phyloP scores from a whole-genome alignment of 1,284 basidiomycete species.

The Rhodotorula sp. region DNA sequence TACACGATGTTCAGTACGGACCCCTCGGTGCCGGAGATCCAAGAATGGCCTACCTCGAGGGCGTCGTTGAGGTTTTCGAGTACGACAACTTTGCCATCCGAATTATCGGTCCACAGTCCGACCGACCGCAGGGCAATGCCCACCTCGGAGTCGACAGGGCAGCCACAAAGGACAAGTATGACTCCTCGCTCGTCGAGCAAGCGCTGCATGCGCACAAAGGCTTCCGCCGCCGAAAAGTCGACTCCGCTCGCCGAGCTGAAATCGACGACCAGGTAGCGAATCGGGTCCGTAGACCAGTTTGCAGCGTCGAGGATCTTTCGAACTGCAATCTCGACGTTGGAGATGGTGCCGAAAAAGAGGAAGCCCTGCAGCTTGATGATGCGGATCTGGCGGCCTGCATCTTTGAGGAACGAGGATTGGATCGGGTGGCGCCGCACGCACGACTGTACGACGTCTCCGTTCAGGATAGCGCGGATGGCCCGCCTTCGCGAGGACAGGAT shows the following conservation, averaged over 20 bases:
- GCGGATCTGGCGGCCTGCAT: conserved; percentile 87
- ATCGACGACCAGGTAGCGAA: conserved; percentile 86
- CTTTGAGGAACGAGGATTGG: conserved; percentile 83
- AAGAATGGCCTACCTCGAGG: conserved; percentile 76
- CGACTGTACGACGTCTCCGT: conserved; percentile 61
- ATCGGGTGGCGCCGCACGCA: conserved; percentile 77
- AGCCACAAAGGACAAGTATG: conserved; percentile 84
- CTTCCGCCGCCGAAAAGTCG: conserved; percentile 93
- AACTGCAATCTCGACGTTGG: conserved; percentile 55
- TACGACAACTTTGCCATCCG: conserved; percentile 69
- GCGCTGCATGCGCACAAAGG: conserved; percentile 86
- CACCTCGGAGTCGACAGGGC: conserved; percentile 59
- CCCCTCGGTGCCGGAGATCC: not conserved
- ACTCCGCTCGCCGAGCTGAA: conserved; percentile 77
- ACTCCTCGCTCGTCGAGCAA: conserved; percentile 73
- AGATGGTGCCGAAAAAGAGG: conserved; percentile 78
- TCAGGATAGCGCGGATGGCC: conserved; percentile 66
- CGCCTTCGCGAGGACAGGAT: conserved; percentile 80
- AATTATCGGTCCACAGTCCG: conserved; percentile 63
- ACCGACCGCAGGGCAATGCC: conserved; percentile 70
- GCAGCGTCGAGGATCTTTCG: conserved; percentile 69
- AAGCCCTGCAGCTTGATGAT: conserved; percentile 88
- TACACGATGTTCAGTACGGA: conserved; percentile 54
- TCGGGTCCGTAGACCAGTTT: conserved; percentile 72
- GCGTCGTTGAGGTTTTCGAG: conserved; percentile 85